Evolutionary conservation across 768 basidiomycete species (phyloP).

Genomic region (Boletus rubescentipes): DNA sequence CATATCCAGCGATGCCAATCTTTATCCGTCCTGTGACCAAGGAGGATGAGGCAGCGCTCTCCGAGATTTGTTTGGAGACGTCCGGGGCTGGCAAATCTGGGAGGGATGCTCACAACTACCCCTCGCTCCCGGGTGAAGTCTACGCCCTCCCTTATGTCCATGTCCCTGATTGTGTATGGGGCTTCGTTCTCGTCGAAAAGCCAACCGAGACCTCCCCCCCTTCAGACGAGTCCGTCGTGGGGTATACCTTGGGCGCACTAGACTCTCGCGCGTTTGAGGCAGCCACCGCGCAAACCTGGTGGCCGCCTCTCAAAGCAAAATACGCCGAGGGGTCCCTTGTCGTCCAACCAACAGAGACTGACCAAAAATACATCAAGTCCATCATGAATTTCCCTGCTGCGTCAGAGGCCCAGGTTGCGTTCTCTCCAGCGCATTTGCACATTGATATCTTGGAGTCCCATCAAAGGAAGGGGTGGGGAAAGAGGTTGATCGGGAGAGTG

Average conservation of each 20-base stretch:
- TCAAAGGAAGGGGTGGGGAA: constrained; percentile 72
- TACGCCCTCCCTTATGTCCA: constrained; percentile 78
- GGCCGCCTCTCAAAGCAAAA: constrained; percentile 56
- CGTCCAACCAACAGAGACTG: constrained; percentile 20
- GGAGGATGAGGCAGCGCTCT: constrained; percentile 56
- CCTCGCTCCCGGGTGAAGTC: constrained; percentile 66
- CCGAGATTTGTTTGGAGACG: constrained; percentile 72
- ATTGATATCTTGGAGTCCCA: constrained; percentile 68
- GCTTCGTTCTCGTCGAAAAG: constrained; percentile 67
- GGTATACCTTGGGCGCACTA: constrained; percentile 66
- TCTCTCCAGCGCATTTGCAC: constrained; percentile 75
- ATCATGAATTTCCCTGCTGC: constrained; percentile 40
- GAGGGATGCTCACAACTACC: constrained; percentile 55
- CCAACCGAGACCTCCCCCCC: constrained; percentile 17
- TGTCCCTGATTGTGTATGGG: constrained; percentile 60
- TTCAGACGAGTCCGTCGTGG: constrained; percentile 51
- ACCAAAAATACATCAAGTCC: constrained; percentile 33
- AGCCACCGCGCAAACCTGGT: constrained; percentile 58
- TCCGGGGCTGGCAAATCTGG: constrained; percentile 70
- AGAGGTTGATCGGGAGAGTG: constrained; percentile 54
- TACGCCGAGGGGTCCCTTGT: constrained; percentile 40
- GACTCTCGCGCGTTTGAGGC: constrained; percentile 68
- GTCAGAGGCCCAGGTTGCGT: constrained; percentile 53
- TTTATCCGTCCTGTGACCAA: constrained; percentile 56
- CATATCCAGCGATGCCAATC: constrained; percentile 32